Evolutionary conservation across 352 stramenopile genomes (phyloP).

Genomic region (Globisporangium megalacanthum): DNA sequence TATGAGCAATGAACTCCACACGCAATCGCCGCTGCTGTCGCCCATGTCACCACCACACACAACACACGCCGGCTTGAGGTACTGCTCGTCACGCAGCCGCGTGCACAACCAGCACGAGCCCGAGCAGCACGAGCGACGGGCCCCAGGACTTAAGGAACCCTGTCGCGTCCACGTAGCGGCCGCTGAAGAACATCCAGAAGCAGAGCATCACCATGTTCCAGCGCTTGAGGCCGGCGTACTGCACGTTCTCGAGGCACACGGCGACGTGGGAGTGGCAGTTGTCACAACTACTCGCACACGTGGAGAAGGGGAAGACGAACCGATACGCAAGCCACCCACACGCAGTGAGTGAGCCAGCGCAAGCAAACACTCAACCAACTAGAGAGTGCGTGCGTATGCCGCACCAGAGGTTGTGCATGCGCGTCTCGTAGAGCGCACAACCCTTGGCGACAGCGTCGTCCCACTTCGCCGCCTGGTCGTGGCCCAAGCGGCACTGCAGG

Average conservation of each 20-base stretch:
- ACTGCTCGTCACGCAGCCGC: slow-evolving; percentile 15
- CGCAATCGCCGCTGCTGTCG: background rate
- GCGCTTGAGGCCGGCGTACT: slow-evolving; percentile 44
- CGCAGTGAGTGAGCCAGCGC: background rate
- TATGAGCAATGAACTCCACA: background rate
- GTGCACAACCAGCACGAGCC: slow-evolving; percentile 19
- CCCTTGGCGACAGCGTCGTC: slow-evolving; percentile 87
- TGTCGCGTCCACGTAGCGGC: slow-evolving; percentile 38
- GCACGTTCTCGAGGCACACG: slow-evolving; percentile 58
- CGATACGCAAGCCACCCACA: too few relatives aligned
- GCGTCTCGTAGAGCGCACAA: slow-evolving; percentile 88
- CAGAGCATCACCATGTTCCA: slow-evolving; percentile 83
- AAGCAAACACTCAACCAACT: background rate
- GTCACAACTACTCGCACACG: slow-evolving; percentile 61
- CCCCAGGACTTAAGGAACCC: slow-evolving; percentile 38
- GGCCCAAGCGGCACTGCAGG: slow-evolving; percentile 63
- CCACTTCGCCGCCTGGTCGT: slow-evolving; percentile 68
- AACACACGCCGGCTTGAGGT: too few relatives aligned
- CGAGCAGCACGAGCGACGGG: slow-evolving; percentile 21
- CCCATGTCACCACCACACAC: too few relatives aligned
- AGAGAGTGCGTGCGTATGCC: background rate
- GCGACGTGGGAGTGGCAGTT: slow-evolving; percentile 98
- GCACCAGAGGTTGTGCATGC: slow-evolving; percentile 94
- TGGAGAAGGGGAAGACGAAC: too few relatives aligned
- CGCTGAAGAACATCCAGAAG: slow-evolving; percentile 78